Evolutionary conservation across 495 filamentous ascomycete species (phyloP).

Genomic region (Trypethelium eluteriae): DNA sequence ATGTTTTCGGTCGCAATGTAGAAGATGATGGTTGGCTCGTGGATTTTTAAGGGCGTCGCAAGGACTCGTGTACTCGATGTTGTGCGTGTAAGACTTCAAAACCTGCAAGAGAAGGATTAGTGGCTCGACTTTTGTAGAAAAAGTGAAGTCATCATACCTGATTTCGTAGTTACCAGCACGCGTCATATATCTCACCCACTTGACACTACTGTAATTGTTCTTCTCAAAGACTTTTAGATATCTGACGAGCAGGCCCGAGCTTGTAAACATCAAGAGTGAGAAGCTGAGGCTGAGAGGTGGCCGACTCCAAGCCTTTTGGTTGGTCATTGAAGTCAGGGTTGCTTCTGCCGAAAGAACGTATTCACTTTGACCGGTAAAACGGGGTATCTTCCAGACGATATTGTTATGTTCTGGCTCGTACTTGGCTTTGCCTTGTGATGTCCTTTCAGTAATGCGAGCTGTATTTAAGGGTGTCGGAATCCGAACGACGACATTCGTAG

Average conservation of each 20-base stretch:
- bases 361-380: conserved; percentile 93
- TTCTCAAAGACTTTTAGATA: conserved; percentile 99
- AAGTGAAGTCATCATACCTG: conserved; percentile 39
- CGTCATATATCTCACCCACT: conserved; percentile 99
- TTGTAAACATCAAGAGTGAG: conserved; percentile 95
- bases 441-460: conserved; percentile 86
- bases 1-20: neutral
- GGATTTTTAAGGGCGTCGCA: neutral
- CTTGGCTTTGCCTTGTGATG: conserved; percentile 91
- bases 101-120: neutral
- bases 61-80: neutral
- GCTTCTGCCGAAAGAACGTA: conserved; percentile 92
- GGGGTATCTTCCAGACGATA: conserved; percentile 97
- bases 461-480: conserved; percentile 97
- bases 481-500: conserved; percentile 92
- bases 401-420: conserved; percentile 97
- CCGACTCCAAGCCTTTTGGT: conserved; percentile 94
- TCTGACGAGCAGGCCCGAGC: conserved; percentile 78
- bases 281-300: conserved; percentile 90
- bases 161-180: conserved; percentile 80
- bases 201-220: conserved; percentile 95
- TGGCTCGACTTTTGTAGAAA: neutral
- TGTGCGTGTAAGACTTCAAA: neutral
- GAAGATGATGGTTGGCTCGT: neutral
- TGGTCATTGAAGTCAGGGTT: conserved; percentile 89